A percentile compares a stretch with the other conserved stretches of the same genome.
phyloP scores from a whole-genome alignment of 2,329 filamentous ascomycete species.

The Phyllosticta citriasiana region DNA sequence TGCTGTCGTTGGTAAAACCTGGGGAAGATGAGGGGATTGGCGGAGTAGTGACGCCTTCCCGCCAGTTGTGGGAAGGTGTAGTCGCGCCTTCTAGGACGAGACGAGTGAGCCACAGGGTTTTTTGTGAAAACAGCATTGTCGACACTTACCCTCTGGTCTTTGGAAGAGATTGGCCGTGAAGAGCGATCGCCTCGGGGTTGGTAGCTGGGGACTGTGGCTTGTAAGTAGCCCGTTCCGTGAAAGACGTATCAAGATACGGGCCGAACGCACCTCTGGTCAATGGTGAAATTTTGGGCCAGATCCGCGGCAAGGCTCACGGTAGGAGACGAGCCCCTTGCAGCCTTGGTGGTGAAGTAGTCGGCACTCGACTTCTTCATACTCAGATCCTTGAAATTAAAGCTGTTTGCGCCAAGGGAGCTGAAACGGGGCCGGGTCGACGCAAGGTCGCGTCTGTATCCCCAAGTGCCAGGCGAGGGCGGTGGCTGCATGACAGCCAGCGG shows the following conservation, averaged over 20 bases:
- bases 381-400: slow-evolving; percentile 67
- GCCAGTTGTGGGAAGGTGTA: slow-evolving; percentile 36
- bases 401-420: slow-evolving; percentile 48
- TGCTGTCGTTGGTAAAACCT: slow-evolving; percentile 58
- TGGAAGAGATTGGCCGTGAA: slow-evolving; percentile 66
- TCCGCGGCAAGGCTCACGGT: slow-evolving; percentile 86
- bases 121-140: slow-evolving; percentile 22
- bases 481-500: slow-evolving; percentile 89
- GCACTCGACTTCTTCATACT: slow-evolving; percentile 58
- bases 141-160: slow-evolving; percentile 50
- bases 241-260: slow-evolving; percentile 14
- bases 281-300: slow-evolving; percentile 91
- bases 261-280: slow-evolving; percentile 73
- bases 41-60: slow-evolving; percentile 70
- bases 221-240: slow-evolving; percentile 26
- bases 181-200: slow-evolving; percentile 73
- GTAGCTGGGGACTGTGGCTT: slow-evolving; percentile 61
- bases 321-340: slow-evolving; percentile 75
- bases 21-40: slow-evolving; percentile 79
- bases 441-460: slow-evolving; percentile 51
- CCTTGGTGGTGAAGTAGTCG: slow-evolving; percentile 77
- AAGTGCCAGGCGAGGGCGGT: slow-evolving; percentile 50
- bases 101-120: slow-evolving; percentile 20
- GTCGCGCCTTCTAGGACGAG: slow-evolving; percentile 29
- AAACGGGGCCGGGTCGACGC: slow-evolving; percentile 44